Evolutionary conservation across 2,329 filamentous ascomycete species (phyloP).

Genomic region (Colletotrichum sp.): DNA sequence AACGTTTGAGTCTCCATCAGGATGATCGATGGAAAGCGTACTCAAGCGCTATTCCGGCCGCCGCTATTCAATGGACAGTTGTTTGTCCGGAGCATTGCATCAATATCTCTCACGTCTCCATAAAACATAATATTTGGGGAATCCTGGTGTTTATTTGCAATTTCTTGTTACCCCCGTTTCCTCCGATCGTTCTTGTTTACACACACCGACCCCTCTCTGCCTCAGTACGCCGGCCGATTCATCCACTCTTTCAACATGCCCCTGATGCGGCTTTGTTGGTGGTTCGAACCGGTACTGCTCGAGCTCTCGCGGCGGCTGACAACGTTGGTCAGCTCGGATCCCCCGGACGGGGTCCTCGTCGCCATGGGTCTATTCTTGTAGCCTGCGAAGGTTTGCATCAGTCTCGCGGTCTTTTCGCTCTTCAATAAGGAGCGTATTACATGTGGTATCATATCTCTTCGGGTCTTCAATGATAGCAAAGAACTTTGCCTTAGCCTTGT

Average conservation of each 20-base stretch:
- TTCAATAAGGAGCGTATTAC: not conserved
- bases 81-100: fast-evolving
- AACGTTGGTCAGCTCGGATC: constrained; percentile 9
- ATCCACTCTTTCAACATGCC: constrained; percentile 15
- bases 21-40: not conserved
- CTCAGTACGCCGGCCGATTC: not conserved
- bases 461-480: constrained; percentile 12
- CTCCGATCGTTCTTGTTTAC: not conserved
- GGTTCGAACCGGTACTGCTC: constrained; percentile 3
- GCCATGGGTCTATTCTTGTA: constrained; percentile 12
- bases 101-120: not conserved
- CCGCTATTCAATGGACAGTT: not conserved
- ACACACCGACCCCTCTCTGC: not conserved
- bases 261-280: not conserved
- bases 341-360: constrained; percentile 9
- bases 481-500: constrained; percentile 15
- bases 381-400: not conserved
- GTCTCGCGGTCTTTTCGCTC: not conserved
- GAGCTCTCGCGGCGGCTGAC: constrained; percentile 5
- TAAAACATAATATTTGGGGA: fast-evolving
- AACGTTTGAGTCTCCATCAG: not conserved
- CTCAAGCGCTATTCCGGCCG: too few species aligned
- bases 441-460: constrained; percentile 7
- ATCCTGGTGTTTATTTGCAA: not conserved
- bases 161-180: not conserved